Conservation (phyloP, 176 grass and related monocot genomes). For the Raddia guianensis region DNA sequence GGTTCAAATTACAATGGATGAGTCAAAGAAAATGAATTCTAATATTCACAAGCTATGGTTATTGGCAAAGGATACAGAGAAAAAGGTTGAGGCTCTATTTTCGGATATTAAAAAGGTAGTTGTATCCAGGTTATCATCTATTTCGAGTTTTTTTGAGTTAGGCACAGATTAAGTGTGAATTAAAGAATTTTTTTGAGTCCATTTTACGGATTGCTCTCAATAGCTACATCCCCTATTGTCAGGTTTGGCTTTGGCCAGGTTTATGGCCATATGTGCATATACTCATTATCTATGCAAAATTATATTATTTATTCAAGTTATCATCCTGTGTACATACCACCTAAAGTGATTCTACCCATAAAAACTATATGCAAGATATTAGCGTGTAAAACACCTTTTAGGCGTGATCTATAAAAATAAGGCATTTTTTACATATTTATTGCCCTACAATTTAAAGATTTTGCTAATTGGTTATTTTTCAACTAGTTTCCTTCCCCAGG, state of each 20-base stretch:
- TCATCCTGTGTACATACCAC: neutral
- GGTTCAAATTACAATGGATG: slow-evolving; percentile 44
- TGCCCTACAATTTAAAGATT: neutral
- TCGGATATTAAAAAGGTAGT: slow-evolving; percentile 45
- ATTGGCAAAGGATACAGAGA: slow-evolving; percentile 45
- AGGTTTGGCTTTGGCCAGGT: too few species aligned
- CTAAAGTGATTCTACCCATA: neutral
- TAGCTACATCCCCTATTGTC: neutral
- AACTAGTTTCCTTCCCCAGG: neutral
- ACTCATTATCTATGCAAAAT: neutral
- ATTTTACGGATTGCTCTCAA: neutral
- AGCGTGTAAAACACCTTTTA: neutral
- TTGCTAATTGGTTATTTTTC: neutral
- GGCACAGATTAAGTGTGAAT: neutral
- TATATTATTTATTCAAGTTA: neutral
- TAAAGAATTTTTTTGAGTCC: neutral
- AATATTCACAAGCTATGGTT: slow-evolving; percentile 34
- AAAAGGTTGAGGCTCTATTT: slow-evolving; percentile 44
- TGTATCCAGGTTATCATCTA: neutral
- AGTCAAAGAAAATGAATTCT: slow-evolving; percentile 30
- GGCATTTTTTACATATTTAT: neutral
- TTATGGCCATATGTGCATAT: neutral
- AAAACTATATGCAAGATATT: neutral
- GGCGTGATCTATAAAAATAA: neutral
- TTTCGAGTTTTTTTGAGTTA: neutral